Evolutionary conservation across 306 rosid genomes (phyloP).

Genomic region (Amphicarpaea edgeworthii): DNA sequence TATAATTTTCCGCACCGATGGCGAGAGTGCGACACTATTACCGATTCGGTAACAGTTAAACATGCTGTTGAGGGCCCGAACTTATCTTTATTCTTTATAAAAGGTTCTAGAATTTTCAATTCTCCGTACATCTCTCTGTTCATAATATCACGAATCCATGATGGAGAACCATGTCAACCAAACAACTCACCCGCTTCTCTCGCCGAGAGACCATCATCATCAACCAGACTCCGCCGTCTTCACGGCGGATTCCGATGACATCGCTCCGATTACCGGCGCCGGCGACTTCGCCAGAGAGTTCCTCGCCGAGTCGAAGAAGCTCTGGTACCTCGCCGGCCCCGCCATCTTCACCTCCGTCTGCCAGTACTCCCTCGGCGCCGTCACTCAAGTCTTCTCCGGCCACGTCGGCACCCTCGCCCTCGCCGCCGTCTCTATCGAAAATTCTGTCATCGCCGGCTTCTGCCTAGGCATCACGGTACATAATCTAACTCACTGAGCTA

Average conservation of each 20-base stretch:
- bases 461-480: constrained; percentile 79
- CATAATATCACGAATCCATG: too few relatives aligned
- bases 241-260: constrained; percentile 63
- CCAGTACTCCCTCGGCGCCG: constrained; percentile 91
- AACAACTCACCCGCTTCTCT: constrained; percentile 34
- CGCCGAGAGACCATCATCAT: not conserved
- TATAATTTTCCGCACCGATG: too few relatives aligned
- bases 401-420: constrained; percentile 77
- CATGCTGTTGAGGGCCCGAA: not conserved
- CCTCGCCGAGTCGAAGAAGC: constrained; percentile 65
- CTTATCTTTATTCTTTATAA: not conserved
- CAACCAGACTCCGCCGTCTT: constrained; percentile 47
- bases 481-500: too few relatives aligned
- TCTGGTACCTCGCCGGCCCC: constrained; percentile 93
- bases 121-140: not conserved
- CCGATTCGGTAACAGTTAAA: too few relatives aligned
- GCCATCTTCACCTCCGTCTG: constrained; percentile 83
- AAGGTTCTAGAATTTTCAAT: not conserved
- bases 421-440: constrained; percentile 88
- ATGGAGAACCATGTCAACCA: constrained; percentile 33
- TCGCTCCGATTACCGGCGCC: constrained; percentile 56
- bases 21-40: too few relatives aligned
- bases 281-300: constrained; percentile 61
- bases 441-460: constrained; percentile 94
- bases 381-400: constrained; percentile 85